Evolutionary conservation across 106 monocot species (phyloP).

Genomic region (Narthecium ossifragum): DNA sequence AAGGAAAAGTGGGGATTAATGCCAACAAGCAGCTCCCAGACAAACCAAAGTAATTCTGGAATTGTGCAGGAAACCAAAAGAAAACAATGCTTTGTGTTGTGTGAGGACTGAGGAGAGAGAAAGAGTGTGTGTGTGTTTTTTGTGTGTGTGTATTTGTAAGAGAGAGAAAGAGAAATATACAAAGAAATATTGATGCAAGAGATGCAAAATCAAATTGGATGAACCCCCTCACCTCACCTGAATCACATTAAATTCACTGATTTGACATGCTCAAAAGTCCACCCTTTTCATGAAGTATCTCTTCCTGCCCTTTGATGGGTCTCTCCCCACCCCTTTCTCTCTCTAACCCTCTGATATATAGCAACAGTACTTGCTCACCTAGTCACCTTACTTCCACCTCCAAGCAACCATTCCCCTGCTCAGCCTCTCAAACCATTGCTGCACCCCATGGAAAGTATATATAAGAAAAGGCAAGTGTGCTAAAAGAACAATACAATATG

Average conservation of each 20-base stretch:
- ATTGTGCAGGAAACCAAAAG: background rate
- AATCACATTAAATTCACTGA: conserved; percentile 39
- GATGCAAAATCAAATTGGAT: conserved; percentile 14
- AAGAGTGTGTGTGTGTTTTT: too few species aligned
- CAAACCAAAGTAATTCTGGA: conserved; percentile 14
- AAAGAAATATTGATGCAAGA: too few species aligned
- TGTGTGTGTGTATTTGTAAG: too few species aligned
- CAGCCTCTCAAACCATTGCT: background rate
- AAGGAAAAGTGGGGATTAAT: conserved; percentile 27
- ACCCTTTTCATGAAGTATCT: conserved; percentile 46
- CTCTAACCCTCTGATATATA: conserved; percentile 9
- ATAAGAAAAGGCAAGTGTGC: conserved; percentile 1
- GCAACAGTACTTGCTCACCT: conserved; percentile 1
- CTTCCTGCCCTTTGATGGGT: conserved; percentile 11
- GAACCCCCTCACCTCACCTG: conserved; percentile 8
- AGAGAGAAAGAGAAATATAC: background rate
- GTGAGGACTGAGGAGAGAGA: too few species aligned
- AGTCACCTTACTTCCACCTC: background rate
- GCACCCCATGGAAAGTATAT: conserved; percentile 2
- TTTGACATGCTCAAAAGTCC: conserved; percentile 71
- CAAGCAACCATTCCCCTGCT: background rate
- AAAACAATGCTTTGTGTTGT: too few species aligned
- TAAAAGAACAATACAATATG: conserved; percentile 7
- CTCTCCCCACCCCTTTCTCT: conserved; percentile 11
- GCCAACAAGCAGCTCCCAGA: conserved; percentile 17